Evolutionary conservation across 1,284 basidiomycete genomes (phyloP), one percentile per base, ranked within the genome.

Genomic region (Omphalotus olearius): DNA sequence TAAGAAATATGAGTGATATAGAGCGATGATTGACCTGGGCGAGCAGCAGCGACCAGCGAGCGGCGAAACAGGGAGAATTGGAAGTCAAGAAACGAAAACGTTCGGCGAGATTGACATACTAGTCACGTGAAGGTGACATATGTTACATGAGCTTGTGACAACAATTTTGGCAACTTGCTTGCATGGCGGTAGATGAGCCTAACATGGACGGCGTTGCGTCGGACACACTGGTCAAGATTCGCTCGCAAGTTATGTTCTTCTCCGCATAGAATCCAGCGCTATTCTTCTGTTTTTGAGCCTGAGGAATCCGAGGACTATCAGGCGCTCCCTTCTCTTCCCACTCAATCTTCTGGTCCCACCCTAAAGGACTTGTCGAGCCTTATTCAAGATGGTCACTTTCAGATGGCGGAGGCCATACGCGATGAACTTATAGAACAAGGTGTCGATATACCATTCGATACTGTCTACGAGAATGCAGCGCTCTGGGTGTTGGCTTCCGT

Each of bases 401-500:
- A 45, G 14, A n/a, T 26, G 13, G 43, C 43, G 5, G 14, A 28
- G 23, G 43, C 26, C 11, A n/a, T 45, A 10, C 23, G 26, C 17
- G 23, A 28, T 4, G 43, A 30, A 28, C 43, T 45, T 2, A 7
- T 40, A n/a, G n/a, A 17, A 13, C 13, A 33, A 10, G 30, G 30
- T n/a, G 54, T 67, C 13, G 42, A 53, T 3, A 68, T 75, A 36
- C 59, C 61, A 2, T 61, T 55, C 3, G 58, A 67, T 48, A 44
- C 50, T 11, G 47, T 62, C 14, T 78, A 72, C 58, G 62, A 62
- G 40, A 47, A 50, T 23, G 66, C 64, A 4, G 71, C 70, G 1
- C 35, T 64, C 17, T 30, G 64, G 14, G 52, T 13, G 11, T 13
- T 23, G 35, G 28, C 3, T 52, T 72, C 30, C 47, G 4, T 33